A percentile compares a stretch with the other conserved stretches of the same genome.
phyloP scores from a whole-genome alignment of 257 asterid genomes.

The Verbena officinalis region DNA sequence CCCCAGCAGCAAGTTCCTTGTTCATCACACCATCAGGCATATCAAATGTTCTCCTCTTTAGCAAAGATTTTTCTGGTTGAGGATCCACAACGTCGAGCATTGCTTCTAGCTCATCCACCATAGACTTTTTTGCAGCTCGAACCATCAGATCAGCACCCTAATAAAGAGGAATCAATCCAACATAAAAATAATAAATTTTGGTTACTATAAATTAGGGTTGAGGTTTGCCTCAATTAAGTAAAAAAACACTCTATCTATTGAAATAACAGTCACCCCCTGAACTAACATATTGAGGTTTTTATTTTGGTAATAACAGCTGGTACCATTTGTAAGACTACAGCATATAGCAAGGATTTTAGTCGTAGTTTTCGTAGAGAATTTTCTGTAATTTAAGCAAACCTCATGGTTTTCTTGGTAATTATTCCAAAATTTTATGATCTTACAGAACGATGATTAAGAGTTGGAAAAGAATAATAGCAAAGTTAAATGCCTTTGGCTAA shows the following conservation, averaged over 20 bases:
- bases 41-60: slow-evolving; percentile 82
- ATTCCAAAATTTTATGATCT: neutral
- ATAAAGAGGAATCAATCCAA: neutral
- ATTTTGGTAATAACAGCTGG: too few species aligned
- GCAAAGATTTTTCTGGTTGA: slow-evolving; percentile 62
- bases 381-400: too few species aligned
- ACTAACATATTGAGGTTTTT: too few species aligned
- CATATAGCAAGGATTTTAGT: too few species aligned
- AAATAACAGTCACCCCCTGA: too few species aligned
- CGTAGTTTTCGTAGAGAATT: too few species aligned
- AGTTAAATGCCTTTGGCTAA: too few species aligned
- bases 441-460: neutral
- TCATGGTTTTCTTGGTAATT: too few species aligned
- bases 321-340: too few species aligned
- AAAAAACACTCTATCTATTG: too few species aligned
- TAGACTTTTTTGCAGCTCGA: slow-evolving; percentile 69
- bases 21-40: slow-evolving; percentile 76
- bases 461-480: neutral
- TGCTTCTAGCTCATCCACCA: slow-evolving; percentile 92
- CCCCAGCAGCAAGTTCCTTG: slow-evolving; percentile 90
- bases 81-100: slow-evolving; percentile 97
- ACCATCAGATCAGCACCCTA: slow-evolving; percentile 89
- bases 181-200: neutral
- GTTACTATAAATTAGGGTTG: too few species aligned
- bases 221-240: too few species aligned